A percentile compares a stretch with the other conserved stretches of the same genome.
These are phyloP conservation scores for Petunia secreta DNA, from an alignment of 257 asterid species.

Conservation along the genomic window DNA sequence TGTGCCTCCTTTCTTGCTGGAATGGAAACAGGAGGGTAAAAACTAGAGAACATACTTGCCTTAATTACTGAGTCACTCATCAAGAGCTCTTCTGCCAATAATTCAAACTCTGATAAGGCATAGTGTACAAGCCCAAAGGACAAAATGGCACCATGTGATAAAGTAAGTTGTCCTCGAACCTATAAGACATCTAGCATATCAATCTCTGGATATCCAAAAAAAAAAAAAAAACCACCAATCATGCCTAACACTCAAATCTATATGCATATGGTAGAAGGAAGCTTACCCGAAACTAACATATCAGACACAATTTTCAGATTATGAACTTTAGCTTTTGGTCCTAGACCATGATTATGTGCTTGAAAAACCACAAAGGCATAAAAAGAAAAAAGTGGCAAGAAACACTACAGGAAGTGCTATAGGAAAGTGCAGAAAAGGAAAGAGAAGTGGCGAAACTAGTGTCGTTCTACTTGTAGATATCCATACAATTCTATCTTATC, in stretches of 20 bases:
- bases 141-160: conserved; percentile 75
- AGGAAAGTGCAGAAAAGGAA: not conserved
- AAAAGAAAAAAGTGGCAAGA: not conserved
- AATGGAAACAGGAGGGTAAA: conserved; percentile 1
- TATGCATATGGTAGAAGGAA: conserved; percentile 1
- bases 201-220: not conserved
- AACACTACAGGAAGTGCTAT: conserved; percentile 15
- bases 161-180: conserved; percentile 91
- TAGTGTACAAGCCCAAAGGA: conserved; percentile 75
- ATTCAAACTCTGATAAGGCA: conserved; percentile 79
- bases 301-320: not conserved
- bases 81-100: conserved; percentile 91
- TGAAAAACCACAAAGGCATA: not conserved
- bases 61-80: conserved; percentile 88
- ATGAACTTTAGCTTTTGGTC: not conserved
- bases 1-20: not conserved
- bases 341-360: not conserved
- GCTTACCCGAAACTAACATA: conserved; percentile 3
- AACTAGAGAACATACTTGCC: conserved; percentile 47
- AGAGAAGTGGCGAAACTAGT: not conserved
- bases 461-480: not conserved
- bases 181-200: conserved; percentile 31
- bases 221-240: not conserved
- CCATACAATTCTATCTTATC: not conserved
- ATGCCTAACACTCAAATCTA: not conserved